Evolutionary conservation across 805 yeast species (phyloP), one percentile per base, ranked within the genome.

Genomic region (Wickerhamiella nectarea): DNA sequence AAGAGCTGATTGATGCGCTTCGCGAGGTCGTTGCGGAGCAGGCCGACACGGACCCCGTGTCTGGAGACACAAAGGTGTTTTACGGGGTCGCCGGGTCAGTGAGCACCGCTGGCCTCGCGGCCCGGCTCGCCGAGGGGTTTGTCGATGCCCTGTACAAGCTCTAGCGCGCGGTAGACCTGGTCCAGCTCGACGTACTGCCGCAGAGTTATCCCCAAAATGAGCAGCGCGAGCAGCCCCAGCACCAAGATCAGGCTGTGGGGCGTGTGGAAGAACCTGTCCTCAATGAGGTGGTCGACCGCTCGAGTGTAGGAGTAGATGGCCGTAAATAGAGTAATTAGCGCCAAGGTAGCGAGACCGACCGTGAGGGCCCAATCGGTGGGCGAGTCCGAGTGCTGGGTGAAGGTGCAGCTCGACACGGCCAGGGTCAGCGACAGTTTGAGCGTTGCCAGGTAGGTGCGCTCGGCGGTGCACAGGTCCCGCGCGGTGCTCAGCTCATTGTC

Each of bases 31-130:
- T 77, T 1, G 55, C 57, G 9, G 72, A 68, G 26, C 57, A 74
- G 46, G 59, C 62, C 28, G 59, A 48, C 10, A 42, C 55, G 8
- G 7, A 6, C n/a, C 34, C 53, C 3, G 39, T 52, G 26, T 49
- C 57, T 10, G 67, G 67, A 8, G 72, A 75, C 17, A 84, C 95
- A 1, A 91, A 94, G 12, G 94, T 91, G 3, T 58, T 89, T 36
- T 89, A 89, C 56, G 98, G 98, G 52, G 93, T 89, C 38, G 97
- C 97, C 2, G 96, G 95, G 6, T 82, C 91, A 55, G 75, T 91
- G 18, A 67, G 73, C 46, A 85, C 95, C 0, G 72, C 77, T 0
- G 91, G 94, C 2, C 76, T 91, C 11, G 95, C 86, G 9, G 94
- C 81, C 47, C 69, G 71, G 45, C 61, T 89, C 9, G 80, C 89